phyloP scores from a whole-genome alignment of 1,284 basidiomycete species.

The Trichosporon inkin region DNA sequence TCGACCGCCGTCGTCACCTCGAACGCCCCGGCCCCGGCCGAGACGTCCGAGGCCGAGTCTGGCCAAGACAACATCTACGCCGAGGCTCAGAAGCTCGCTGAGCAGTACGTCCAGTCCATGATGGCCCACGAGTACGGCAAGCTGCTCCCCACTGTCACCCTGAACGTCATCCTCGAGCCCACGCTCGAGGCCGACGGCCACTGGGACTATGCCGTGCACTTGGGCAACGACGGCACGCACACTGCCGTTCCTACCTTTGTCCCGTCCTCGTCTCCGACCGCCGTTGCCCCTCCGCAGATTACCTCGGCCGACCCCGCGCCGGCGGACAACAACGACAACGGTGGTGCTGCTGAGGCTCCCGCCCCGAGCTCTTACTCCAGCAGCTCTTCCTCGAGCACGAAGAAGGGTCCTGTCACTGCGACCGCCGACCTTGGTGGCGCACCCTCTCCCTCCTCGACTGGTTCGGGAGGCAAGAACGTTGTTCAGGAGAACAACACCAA shows the following conservation, averaged over 20 bases:
- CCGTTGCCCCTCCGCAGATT: conserved; percentile 16
- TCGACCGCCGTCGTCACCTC: conserved; percentile 8
- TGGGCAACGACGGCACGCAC: conserved; percentile 46
- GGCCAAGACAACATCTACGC: conserved; percentile 13
- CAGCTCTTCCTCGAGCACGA: conserved; percentile 13
- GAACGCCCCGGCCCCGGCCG: background rate
- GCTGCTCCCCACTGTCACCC: conserved; percentile 45
- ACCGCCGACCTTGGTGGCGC: conserved; percentile 9
- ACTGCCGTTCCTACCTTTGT: conserved; percentile 45
- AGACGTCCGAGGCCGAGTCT: background rate
- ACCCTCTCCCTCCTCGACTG: conserved; percentile 10
- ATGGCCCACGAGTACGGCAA: conserved; percentile 32
- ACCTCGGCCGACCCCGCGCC: background rate
- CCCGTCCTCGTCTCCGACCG: conserved; percentile 14
- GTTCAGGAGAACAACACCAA: background rate
- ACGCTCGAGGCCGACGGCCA: conserved; percentile 48
- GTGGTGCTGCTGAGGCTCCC: background rate
- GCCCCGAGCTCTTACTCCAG: conserved; percentile 6
- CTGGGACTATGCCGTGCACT: conserved; percentile 49
- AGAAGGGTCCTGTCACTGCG: background rate
- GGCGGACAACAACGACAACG: conserved; percentile 61
- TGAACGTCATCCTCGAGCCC: conserved; percentile 47
- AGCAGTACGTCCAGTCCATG: conserved; percentile 31
- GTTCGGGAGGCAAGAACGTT: conserved; percentile 13
- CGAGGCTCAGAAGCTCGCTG: conserved; percentile 32